phyloP scores from a whole-genome alignment of 345 rosid genomes.

The Psidium friedrichsthalianum region DNA sequence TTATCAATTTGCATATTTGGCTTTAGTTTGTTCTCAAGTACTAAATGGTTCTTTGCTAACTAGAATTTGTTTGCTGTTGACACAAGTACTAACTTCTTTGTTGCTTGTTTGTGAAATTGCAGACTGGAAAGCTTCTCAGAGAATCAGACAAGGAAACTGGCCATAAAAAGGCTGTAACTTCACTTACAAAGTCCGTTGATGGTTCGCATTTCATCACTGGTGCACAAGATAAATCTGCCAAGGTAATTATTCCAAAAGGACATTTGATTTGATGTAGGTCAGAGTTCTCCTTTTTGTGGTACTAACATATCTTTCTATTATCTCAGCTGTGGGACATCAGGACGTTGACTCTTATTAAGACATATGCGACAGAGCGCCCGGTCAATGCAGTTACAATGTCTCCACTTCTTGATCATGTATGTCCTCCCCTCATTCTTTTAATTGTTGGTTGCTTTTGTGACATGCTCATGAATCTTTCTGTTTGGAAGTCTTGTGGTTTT shows the following conservation, averaged over 20 bases:
- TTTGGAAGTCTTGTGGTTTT: neutral
- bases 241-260: conserved; percentile 24
- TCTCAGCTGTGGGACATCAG: conserved; percentile 87
- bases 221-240: conserved; percentile 91
- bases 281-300: neutral
- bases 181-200: conserved; percentile 71
- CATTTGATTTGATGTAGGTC: neutral
- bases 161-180: conserved; percentile 76
- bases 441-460: neutral
- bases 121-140: conserved; percentile 83
- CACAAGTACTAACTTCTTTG: neutral
- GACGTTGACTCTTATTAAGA: conserved; percentile 79
- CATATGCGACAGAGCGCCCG: conserved; percentile 75
- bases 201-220: conserved; percentile 84
- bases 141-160: conserved; percentile 67
- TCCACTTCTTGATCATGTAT: conserved; percentile 89
- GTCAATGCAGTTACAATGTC: conserved; percentile 98
- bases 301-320: conserved; percentile 1
- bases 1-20: neutral
- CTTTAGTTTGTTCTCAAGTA: neutral
- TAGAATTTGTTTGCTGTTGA: neutral
- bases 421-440: neutral
- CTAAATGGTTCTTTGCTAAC: neutral
- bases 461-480: neutral
- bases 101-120: conserved; percentile 5